Conservation (phyloP, 2,329 filamentous ascomycete species). For the Setomelanomma holmii region DNA sequence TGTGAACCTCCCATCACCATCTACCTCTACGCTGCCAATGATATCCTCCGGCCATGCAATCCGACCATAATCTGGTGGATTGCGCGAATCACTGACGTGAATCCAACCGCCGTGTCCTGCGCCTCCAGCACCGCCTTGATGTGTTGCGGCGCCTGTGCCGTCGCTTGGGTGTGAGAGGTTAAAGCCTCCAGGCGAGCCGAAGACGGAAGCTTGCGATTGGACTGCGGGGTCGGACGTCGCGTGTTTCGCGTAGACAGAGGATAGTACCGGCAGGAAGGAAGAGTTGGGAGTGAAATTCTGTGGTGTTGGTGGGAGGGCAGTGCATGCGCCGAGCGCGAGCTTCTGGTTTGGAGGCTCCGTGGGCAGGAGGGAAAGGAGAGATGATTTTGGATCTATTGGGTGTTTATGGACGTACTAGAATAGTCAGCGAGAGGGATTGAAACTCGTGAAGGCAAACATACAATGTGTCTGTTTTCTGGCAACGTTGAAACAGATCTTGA, state of each 20-base stretch:
- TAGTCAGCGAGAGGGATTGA: background rate
- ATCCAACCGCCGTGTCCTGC: constrained; percentile 67
- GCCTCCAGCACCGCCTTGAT: constrained; percentile 65
- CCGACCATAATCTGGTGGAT: constrained; percentile 68
- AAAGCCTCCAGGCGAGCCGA: constrained; percentile 65
- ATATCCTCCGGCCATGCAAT: constrained; percentile 73
- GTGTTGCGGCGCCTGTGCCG: constrained; percentile 63
- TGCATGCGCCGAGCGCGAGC: constrained; percentile 63
- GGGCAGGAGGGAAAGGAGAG: constrained; percentile 64
- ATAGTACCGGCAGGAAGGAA: constrained; percentile 62
- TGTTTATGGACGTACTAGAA: constrained; percentile 59
- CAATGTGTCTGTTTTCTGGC: constrained; percentile 53
- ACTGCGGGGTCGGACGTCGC: constrained; percentile 64
- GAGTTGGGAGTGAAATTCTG: constrained; percentile 64
- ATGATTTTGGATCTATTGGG: constrained; percentile 46
- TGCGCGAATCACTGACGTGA: constrained; percentile 66
- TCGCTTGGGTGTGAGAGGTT: constrained; percentile 57
- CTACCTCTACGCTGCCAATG: constrained; percentile 69
- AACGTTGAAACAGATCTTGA: constrained; percentile 48
- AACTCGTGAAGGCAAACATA: constrained; percentile 22
- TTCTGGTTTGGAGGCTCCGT: constrained; percentile 60
- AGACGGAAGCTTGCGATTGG: constrained; percentile 65
- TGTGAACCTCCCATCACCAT: constrained; percentile 64
- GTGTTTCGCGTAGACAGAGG: constrained; percentile 62
- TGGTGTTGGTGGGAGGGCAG: constrained; percentile 63